These are phyloP conservation scores for Aphanomyces astaci DNA, from an alignment of 352 stramenopile species.

Conservation along the genomic window DNA sequence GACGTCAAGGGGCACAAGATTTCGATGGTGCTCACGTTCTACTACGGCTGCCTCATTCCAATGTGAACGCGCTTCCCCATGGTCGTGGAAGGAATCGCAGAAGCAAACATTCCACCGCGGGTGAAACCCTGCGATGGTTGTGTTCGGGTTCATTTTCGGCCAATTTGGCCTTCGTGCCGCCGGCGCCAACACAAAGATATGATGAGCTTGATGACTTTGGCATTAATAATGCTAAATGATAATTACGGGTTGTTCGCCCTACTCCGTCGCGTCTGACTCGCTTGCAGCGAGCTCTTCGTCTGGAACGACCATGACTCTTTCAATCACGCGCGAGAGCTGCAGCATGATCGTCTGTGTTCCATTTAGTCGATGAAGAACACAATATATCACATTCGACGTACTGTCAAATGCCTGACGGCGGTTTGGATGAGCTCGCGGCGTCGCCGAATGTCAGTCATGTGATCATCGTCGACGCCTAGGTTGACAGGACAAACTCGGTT, in stretches of 20 bases:
- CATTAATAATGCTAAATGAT: too few species aligned
- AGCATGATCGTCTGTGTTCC: neutral
- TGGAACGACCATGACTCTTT: neutral
- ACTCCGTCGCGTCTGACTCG: neutral
- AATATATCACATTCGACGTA: too few species aligned
- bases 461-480: neutral
- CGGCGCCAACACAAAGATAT: neutral
- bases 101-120: neutral
- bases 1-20: neutral
- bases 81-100: neutral
- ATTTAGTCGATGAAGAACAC: too few species aligned
- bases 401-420: neutral
- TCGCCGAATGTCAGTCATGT: neutral
- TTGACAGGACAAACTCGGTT: neutral
- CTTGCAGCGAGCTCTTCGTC: neutral
- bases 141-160: neutral
- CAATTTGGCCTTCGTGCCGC: neutral
- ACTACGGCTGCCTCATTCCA: conserved; percentile 7
- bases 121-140: neutral
- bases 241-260: too few species aligned
- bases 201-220: too few species aligned
- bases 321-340: neutral
- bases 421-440: neutral
- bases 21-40: neutral
- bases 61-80: neutral